These are phyloP conservation scores for Aspergillus saccharolyticus DNA, from an alignment of 495 filamentous ascomycete species.

Conservation along the genomic window DNA sequence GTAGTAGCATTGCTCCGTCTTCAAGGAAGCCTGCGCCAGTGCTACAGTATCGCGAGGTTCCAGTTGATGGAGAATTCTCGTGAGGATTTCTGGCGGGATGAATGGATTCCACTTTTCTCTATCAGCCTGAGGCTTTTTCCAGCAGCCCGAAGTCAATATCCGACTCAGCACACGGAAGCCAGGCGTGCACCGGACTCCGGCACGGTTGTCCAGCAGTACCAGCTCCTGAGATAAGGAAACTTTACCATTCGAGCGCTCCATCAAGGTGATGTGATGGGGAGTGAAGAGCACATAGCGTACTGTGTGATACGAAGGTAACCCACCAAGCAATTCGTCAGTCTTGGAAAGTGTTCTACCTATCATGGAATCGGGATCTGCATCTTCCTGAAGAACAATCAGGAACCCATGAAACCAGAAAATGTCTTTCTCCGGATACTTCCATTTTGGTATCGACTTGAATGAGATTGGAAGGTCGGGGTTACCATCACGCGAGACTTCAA, in stretches of 20 bases:
- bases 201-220: background rate
- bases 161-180: background rate
- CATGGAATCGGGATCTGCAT: background rate
- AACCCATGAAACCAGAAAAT: conserved; percentile 5
- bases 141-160: background rate
- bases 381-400: background rate
- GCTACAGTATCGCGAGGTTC: background rate
- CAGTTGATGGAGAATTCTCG: background rate
- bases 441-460: background rate
- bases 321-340: too few relatives aligned
- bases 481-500: background rate
- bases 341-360: too few relatives aligned
- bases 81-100: background rate
- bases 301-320: too few relatives aligned
- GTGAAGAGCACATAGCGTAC: background rate
- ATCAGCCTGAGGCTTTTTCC: background rate
- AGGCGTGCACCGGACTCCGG: background rate
- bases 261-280: background rate
- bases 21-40: background rate
- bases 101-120: too few relatives aligned
- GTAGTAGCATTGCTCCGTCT: conserved; percentile 1
- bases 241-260: background rate
- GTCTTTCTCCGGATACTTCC: background rate
- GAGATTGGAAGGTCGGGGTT: conserved; percentile 7
- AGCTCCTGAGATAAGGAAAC: background rate